Base-by-base conservation (phyloP, 1,139 yeast species). In the Protomyces pachydermus region DNA sequence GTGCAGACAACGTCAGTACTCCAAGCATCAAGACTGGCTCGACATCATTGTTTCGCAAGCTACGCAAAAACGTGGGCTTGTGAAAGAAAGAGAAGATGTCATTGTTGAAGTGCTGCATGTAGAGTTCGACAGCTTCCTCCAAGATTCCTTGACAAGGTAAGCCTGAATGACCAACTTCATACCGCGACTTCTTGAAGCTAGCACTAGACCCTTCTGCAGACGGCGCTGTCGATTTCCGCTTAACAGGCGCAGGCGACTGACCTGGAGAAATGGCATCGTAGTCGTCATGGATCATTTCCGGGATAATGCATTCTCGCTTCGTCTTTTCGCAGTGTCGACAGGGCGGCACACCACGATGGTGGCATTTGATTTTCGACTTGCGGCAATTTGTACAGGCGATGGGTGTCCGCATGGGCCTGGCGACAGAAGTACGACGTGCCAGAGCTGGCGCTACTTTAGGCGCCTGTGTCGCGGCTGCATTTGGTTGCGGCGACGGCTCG, bases 291-390 rank as follows among this genome's bases (percentile, higher is more conserved):
- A 58, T 39, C 42, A 58, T 52, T n/a, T 55, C 54, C 18, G 62
- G 62, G 4, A 58, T 58, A 16, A 58, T 38, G 48, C 62, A 58
- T 39, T 58, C 56, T 38, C 51, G 51, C 45, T 58, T 51, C 12
- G 62, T 58, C 34, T 52, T 51, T 23, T 38, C 54, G 56, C 62
- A 58, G 52, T 58, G 62, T 28, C 62, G 56, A 52, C 62, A 58
- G n/a, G 62, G 62, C 18, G 62, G 56, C 5, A 52, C 32, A n/a
- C 62, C 62, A 1, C 56, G 34, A 51, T 58, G 62, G 25, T 46
- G 52, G 53, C 62, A 58, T 45, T 58, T 58, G 51, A 58, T 58
- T 52, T 58, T 58, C 32, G 52, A 38, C 14, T 42, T 51, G 56
- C 62, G 62, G 37, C 62, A 58, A 14, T 39, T 52, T 25, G 54